Base-by-base conservation (phyloP, 352 stramenopile species). In the Pythium aristosporum region DNA sequence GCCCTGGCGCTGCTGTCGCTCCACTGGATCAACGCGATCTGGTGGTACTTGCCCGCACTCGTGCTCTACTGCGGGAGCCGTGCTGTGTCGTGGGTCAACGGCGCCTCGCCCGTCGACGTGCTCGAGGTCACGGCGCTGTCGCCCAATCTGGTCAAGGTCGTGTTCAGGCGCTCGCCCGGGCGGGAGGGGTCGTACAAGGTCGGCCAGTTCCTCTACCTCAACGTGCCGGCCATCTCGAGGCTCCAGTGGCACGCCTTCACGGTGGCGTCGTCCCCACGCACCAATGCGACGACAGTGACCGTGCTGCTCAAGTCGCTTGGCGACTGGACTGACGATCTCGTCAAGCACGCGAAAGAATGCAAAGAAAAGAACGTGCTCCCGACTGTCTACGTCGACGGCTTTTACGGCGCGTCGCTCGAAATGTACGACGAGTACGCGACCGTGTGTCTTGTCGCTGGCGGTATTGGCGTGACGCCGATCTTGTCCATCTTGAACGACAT, bases 211-310 rank as follows among this genome's bases (percentile, higher is more conserved):
- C 57, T 85, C 21, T 85, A 84, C 61, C 20, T 85, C 48, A 82
- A 82, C 44, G 73, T 73, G 10, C 77, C 75, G 2, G n/a, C 68
- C 7, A 69, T 87, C 54, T 82, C 76, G 20, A 82, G 77, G 66
- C 59, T 76, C 4, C 73, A 87, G 61, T 87, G 75, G 77, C 77
- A 87, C 46, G 61, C 75, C 15, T 80, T 87, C 62, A 82, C 73
- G 13, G 69, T 87, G 28, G 68, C 63, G 7, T 82, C 75, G 12
- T 80, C 77, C n/a, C 77, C 77, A 10, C 54, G 51, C 1, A 34
- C 52, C 0, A 71, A 42, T 36, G 23, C 65, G 15, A 58, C 34
- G 25, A 63, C 63, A 0, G 51, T 87, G 20, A 87, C 75, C 5
- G 51, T 84, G 30, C 44, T 80, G 44, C 36, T 80, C 54, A 83